Percentiles rank a stretch among this genome's conserved stretches.
Conservation (phyloP, 768 basidiomycete genomes). For the Amanita phalloides region DNA sequence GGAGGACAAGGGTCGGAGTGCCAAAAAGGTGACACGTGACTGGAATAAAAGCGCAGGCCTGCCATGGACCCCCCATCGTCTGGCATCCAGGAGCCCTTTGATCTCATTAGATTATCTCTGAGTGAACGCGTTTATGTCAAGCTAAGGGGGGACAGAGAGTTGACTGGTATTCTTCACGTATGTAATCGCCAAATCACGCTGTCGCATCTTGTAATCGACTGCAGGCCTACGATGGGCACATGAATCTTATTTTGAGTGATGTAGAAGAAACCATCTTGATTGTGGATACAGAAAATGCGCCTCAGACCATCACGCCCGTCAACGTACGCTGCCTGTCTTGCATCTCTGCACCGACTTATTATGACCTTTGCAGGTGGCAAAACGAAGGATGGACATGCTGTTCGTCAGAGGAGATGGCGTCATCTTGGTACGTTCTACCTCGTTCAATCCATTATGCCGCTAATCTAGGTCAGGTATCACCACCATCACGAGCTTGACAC, state of each 20-base stretch:
- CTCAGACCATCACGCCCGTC: constrained; percentile 48
- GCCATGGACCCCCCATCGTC: constrained; percentile 61
- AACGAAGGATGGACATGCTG: constrained; percentile 94
- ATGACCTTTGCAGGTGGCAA: constrained; percentile 53
- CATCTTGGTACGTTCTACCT: constrained; percentile 59
- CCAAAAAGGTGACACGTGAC: constrained; percentile 1
- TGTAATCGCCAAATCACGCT: constrained; percentile 16
- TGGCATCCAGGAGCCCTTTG: constrained; percentile 92
- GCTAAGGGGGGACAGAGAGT: constrained; percentile 86
- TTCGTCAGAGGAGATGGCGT: constrained; percentile 97
- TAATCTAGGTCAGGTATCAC: constrained; percentile 49
- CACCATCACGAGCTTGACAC: constrained; percentile 59
- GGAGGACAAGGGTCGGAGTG: constrained; percentile 9
- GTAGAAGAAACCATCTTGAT: constrained; percentile 97
- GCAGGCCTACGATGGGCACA: constrained; percentile 99
- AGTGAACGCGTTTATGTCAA: constrained; percentile 99
- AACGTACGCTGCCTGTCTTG: constrained; percentile 33
- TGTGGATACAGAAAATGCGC: constrained; percentile 74
- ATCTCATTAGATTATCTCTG: constrained; percentile 90
- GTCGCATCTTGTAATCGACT: constrained; percentile 8
- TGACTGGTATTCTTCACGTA: constrained; percentile 90
- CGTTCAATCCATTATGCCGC: constrained; percentile 3
- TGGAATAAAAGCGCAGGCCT: not conserved
- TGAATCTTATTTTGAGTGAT: constrained; percentile 97
- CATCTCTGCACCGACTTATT: not conserved